A percentile compares a stretch with the other conserved stretches of the same genome.
phyloP scores from a whole-genome alignment of 257 asterid genomes.

The Nicotiana tabacum region DNA sequence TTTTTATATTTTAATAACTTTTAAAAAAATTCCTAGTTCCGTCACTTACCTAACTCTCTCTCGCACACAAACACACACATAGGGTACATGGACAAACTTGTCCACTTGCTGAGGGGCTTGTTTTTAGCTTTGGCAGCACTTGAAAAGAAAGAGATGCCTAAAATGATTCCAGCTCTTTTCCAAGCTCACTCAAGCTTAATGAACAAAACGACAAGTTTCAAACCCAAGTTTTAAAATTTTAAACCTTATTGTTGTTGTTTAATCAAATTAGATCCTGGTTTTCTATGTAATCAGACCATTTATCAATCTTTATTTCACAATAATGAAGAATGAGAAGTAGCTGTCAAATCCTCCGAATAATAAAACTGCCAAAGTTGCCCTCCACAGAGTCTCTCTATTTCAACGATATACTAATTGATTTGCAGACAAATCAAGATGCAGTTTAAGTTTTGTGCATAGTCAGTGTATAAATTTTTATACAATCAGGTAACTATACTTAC shows the following conservation, averaged over 20 bases:
- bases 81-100: not conserved
- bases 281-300: not conserved
- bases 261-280: not conserved
- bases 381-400: not conserved
- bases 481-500: no score
- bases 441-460: no score
- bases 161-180: not conserved
- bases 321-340: not conserved
- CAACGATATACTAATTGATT: not conserved
- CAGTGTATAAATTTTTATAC: no score
- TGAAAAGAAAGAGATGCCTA: not conserved
- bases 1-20: no score
- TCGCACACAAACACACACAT: no score
- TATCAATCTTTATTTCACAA: not conserved
- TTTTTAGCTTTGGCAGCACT: conserved; percentile 8
- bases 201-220: not conserved
- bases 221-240: not conserved
- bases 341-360: not conserved
- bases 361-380: no score
- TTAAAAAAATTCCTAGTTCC: no score
- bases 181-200: not conserved
- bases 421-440: no score
- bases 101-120: conserved; percentile 4
- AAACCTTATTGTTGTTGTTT: no score
- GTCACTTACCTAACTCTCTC: no score